Evolutionary conservation across 2,329 filamentous ascomycete species (phyloP).

Genomic region (Zasmidium citrigriseum): DNA sequence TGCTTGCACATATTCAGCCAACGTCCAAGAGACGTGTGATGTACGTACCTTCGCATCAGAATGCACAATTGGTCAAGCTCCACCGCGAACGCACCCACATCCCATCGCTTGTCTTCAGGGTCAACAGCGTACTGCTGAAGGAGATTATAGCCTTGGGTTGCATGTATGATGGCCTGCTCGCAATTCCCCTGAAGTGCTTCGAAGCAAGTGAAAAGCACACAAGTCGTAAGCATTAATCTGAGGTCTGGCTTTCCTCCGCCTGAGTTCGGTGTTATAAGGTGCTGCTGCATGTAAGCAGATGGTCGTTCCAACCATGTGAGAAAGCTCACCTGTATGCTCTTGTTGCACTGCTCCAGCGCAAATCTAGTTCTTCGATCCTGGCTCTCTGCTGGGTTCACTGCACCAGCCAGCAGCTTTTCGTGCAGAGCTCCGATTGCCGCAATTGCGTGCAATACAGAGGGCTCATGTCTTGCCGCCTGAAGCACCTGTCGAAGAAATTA

Average conservation of each 20-base stretch:
- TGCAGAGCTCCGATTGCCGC: constrained; percentile 27
- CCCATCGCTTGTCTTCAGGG: constrained; percentile 18
- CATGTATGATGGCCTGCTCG: constrained; percentile 28
- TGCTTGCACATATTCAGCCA: background rate
- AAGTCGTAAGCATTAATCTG: constrained; percentile 26
- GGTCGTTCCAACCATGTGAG: background rate
- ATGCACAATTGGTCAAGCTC: constrained; percentile 25
- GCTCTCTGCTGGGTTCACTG: constrained; percentile 12
- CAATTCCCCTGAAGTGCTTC: constrained; percentile 28
- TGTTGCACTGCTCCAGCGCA: constrained; percentile 29
- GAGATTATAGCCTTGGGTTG: constrained; percentile 25
- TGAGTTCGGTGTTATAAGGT: constrained; percentile 11
- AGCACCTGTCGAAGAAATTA: no score
- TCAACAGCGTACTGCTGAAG: constrained; percentile 24
- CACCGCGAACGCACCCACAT: constrained; percentile 22
- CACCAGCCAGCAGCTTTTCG: constrained; percentile 24
- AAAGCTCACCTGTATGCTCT: constrained; percentile 24
- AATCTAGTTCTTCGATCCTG: constrained; percentile 18
- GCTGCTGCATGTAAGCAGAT: background rate
- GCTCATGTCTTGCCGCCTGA: constrained; percentile 22
- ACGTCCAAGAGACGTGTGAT: background rate
- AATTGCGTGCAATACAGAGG: constrained; percentile 25
- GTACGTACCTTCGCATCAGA: constrained; percentile 18
- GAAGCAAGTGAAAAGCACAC: constrained; percentile 28
- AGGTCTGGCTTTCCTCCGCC: constrained; percentile 17